Conservation (phyloP, 2,329 filamentous ascomycete genomes). For the Pseudogymnoascus sp. region DNA sequence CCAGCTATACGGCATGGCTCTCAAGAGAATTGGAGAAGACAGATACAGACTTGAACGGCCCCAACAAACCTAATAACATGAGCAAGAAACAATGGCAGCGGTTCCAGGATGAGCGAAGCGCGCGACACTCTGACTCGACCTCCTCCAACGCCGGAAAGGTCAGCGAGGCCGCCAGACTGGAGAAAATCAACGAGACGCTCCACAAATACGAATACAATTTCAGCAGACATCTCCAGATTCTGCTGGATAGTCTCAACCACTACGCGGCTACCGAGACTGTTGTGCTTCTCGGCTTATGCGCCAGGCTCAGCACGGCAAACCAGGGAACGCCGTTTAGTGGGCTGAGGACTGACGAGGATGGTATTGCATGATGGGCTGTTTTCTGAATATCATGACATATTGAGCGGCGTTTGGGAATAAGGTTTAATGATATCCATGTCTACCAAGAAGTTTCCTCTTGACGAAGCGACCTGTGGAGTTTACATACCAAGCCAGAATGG, state of each 20-base stretch:
- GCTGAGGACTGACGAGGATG: slow-evolving; percentile 51
- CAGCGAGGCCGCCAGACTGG: slow-evolving; percentile 21
- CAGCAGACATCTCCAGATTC: slow-evolving; percentile 80
- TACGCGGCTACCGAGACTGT: slow-evolving; percentile 97
- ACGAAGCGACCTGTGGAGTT: not conserved
- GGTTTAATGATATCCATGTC: slow-evolving; percentile 9
- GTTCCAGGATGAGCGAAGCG: slow-evolving; percentile 44
- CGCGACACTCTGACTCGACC: slow-evolving; percentile 31
- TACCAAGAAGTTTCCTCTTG: slow-evolving; percentile 6
- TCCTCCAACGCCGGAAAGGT: slow-evolving; percentile 14
- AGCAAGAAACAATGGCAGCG: slow-evolving; percentile 53
- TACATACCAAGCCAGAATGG: not conserved
- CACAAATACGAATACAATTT: slow-evolving; percentile 93
- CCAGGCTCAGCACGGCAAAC: slow-evolving; percentile 71
- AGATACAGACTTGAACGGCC: slow-evolving; percentile 67
- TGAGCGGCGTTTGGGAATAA: not conserved
- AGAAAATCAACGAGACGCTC: slow-evolving; percentile 69
- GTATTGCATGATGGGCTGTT: slow-evolving; percentile 12
- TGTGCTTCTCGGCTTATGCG: slow-evolving; percentile 81
- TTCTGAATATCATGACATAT: not conserved
- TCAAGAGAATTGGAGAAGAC: slow-evolving; percentile 76
- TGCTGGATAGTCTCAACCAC: slow-evolving; percentile 92
- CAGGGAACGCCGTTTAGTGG: slow-evolving; percentile 64
- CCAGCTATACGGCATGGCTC: slow-evolving; percentile 79
- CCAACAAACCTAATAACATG: slow-evolving; percentile 51